Percentiles rank a stretch among this genome's conserved stretches.
phyloP scores from a whole-genome alignment of 306 rosid species.

The Trifolium pratense region DNA sequence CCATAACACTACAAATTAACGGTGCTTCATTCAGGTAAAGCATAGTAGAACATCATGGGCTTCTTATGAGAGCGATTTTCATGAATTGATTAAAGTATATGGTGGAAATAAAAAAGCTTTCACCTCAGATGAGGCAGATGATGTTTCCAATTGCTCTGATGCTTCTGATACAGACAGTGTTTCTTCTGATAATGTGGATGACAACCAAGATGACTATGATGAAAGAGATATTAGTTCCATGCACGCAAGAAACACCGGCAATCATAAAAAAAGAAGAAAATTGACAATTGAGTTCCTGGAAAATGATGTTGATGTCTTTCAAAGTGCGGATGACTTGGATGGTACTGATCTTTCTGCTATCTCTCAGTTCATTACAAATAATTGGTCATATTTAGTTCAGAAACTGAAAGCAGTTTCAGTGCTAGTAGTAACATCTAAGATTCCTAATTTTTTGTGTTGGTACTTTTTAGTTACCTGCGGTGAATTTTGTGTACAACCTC shows the following conservation, averaged over 20 bases:
- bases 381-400: slow-evolving; percentile 27
- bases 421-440: slow-evolving; percentile 27
- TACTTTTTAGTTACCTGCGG: slow-evolving; percentile 61
- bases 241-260: slow-evolving; percentile 46
- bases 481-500: slow-evolving; percentile 65
- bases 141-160: slow-evolving; percentile 45
- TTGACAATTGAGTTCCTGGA: slow-evolving; percentile 83
- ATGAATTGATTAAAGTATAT: slow-evolving; percentile 59
- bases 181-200: slow-evolving; percentile 52
- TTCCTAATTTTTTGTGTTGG: slow-evolving; percentile 19
- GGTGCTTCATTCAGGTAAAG: slow-evolving; percentile 63
- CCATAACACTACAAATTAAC: slow-evolving; percentile 14
- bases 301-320: slow-evolving; percentile 72
- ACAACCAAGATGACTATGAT: slow-evolving; percentile 47
- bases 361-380: slow-evolving; percentile 1
- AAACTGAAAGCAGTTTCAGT: slow-evolving; percentile 28
- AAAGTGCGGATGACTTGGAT: slow-evolving; percentile 76
- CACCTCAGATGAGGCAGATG: slow-evolving; percentile 45
- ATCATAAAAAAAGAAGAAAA: slow-evolving; percentile 56
- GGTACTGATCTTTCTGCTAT: slow-evolving; percentile 57
- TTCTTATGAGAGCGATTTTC: slow-evolving; percentile 75
- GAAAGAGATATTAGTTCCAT: slow-evolving; percentile 43
- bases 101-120: slow-evolving; percentile 51
- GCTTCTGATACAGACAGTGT: slow-evolving; percentile 50
- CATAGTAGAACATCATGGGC: slow-evolving; percentile 74